A percentile compares a stretch with the other conserved stretches of the same genome.
These are phyloP conservation scores for Plectosphaerella sp. DNA, from an alignment of 2,329 filamentous ascomycete genomes.

Conservation along the genomic window DNA sequence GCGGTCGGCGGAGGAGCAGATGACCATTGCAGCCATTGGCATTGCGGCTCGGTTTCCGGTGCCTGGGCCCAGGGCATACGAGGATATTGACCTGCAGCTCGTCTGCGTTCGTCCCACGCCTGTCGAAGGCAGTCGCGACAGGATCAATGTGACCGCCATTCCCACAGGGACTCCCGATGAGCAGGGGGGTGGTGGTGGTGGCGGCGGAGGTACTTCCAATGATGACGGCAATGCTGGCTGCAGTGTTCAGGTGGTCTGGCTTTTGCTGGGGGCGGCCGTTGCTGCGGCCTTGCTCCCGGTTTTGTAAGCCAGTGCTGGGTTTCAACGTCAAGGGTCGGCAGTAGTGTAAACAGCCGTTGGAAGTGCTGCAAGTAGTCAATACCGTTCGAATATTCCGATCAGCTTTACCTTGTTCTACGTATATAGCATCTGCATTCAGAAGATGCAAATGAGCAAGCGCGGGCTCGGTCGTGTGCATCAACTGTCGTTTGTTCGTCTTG, in stretches of 20 bases:
- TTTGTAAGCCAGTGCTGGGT: background rate
- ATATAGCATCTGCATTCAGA: too few species aligned
- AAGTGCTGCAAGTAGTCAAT: too few species aligned
- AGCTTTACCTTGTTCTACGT: too few species aligned
- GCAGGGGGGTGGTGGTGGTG: background rate
- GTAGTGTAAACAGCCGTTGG: too few species aligned
- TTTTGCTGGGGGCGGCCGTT: background rate
- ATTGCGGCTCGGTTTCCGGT: background rate
- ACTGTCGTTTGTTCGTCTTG: too few species aligned
- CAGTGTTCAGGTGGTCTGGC: background rate
- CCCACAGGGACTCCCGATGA: background rate
- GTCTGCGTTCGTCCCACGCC: constrained; percentile 9
- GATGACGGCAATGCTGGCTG: background rate
- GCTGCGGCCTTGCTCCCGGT: background rate
- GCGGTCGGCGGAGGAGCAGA: background rate
- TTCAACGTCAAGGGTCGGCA: background rate
- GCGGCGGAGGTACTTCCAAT: background rate
- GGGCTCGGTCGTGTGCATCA: too few species aligned
- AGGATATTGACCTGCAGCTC: constrained; percentile 1
- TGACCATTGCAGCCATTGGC: background rate
- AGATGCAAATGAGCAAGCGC: too few species aligned
- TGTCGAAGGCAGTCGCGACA: background rate
- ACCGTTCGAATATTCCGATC: too few species aligned
- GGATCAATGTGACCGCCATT: background rate
- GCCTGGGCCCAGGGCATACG: background rate